Evolutionary conservation across 306 rosid species (phyloP), one percentile per base, ranked within the genome.

Genomic region (Sicyos edulis): DNA sequence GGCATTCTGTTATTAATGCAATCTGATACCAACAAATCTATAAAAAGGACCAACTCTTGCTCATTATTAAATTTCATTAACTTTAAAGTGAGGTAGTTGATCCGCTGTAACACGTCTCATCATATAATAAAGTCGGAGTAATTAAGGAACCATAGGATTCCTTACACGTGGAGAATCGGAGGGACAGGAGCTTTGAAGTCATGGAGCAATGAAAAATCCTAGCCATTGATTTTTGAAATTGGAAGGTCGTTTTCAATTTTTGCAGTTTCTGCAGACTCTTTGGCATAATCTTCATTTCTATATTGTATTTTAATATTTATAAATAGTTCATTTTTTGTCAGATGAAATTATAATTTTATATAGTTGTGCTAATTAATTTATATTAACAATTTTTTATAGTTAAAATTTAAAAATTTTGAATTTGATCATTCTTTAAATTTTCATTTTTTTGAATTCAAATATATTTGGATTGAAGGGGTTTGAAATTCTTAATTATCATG

Each of bases 1-100:
- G 85, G 84, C 85, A 63, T 83, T 80, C 72, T 68, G 68, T 49
- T 65, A 79, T 88, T 75, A 51, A 68, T 68, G 72, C 72, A 47
- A 8, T 0, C 12, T 20, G 72, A 67, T 67, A 67, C 40, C 72
- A 51, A 47, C 42, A 68, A 68, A 68, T 68, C 72, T 45, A 68
- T 68, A 45, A 45, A 32, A 68, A 67, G 32, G 40, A 68, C 72
- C 56, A 49, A 68, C 55, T 45, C 53, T 45, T 20, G 0, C 20
- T 65, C 40, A 67, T 47, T 44, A 67, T 66, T 66, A 45, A 21
- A 9, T 19, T 45, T 20, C 16, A 40, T 66, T 6, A 44, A 20
- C 19, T 26, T 68, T 68, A 68, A 22, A 15, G 17, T 45, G 19
- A 16, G 10, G 57, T 68, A 4, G 22, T 68, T 47, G 44, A 68